Percentiles rank a stretch among this genome's conserved stretches.
These are phyloP conservation scores for Toxoplasma gondii DNA, from an alignment of 169 alveolate species.

Conservation along the genomic window DNA sequence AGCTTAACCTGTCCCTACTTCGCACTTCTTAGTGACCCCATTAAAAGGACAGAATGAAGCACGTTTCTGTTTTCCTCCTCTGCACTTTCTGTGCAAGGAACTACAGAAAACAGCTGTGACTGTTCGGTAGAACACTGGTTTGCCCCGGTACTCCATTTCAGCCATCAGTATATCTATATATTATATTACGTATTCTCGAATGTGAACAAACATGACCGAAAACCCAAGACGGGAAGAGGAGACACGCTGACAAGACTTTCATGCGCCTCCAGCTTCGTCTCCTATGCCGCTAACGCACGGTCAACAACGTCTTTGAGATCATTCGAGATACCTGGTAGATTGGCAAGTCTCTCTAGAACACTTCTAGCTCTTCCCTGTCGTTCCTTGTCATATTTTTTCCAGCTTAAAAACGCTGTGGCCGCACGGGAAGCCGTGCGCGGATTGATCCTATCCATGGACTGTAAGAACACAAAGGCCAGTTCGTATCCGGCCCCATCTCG, in stretches of 20 bases:
- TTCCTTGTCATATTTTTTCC: conserved; percentile 4
- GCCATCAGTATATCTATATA: too few species aligned
- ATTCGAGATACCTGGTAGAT: background rate
- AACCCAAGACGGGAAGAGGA: too few species aligned
- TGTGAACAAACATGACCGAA: too few species aligned
- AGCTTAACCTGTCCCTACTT: too few species aligned
- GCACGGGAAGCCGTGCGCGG: background rate
- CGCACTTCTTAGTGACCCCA: too few species aligned
- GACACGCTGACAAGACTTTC: background rate
- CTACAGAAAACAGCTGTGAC: too few species aligned
- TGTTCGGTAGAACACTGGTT: too few species aligned
- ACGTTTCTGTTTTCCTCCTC: too few species aligned
- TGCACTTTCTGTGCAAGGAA: too few species aligned
- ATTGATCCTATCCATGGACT: background rate
- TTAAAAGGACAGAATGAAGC: too few species aligned
- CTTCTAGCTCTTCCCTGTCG: background rate
- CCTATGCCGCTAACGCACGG: background rate
- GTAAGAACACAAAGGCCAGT: background rate
- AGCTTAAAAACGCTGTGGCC: background rate
- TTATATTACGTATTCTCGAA: too few species aligned
- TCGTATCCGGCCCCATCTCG: conserved; percentile 62
- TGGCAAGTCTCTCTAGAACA: conserved; percentile 15
- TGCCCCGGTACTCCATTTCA: too few species aligned
- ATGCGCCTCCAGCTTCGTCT: background rate
- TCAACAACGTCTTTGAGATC: conserved; percentile 25